Evolutionary conservation across 2,329 filamentous ascomycete species (phyloP), one percentile per base, ranked within the genome.

Genomic region (Hypomyces perniciosus): DNA sequence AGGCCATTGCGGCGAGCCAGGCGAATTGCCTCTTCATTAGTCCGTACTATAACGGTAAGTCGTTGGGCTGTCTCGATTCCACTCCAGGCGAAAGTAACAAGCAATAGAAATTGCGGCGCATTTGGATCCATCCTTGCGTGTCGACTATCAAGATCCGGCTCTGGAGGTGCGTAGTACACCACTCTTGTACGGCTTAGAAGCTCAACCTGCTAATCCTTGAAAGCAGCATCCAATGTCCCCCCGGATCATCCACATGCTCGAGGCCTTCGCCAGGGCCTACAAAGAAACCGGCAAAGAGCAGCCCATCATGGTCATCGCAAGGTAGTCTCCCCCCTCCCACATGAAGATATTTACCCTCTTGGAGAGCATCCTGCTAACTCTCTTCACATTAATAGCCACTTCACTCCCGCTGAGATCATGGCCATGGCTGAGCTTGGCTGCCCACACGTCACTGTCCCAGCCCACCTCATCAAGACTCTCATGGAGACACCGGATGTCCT

Each of bases 1-100:
- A 60, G 51, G 59, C 54, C n/a, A 47, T 61, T 46, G 59, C 59
- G 26, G 59, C 59, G 4, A 60, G 57, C 33, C 59, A 61, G 51
- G 51, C 57, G 9, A 44, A 50, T 9, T 61, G 59, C 46, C 48
- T 60, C 4, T 59, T 52, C 37, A 58, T 61, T 34, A 60, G 59
- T 42, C 59, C 56, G 8, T 60, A 61, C 30, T 59, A 52, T 29
- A 59, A 61, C 20, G 56, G 57, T 59, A 50, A 20, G 52, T 38
- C 26, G 8, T 5, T n/a, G 29, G 38, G 31, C 12, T 5, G 12
- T 9, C 12, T 34, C n/a, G 29, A 28, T 12, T 30, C 10, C 9
- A 30, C 1, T 8, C 37, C 31, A 40, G 8, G 33, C 8, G 12
- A 2, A 35, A 27, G 29, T 1, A 31, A 20, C 45, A 39, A 45